Evolutionary conservation across 495 filamentous ascomycete genomes (phyloP).

Genomic region (Lasiosphaeris hirsuta): DNA sequence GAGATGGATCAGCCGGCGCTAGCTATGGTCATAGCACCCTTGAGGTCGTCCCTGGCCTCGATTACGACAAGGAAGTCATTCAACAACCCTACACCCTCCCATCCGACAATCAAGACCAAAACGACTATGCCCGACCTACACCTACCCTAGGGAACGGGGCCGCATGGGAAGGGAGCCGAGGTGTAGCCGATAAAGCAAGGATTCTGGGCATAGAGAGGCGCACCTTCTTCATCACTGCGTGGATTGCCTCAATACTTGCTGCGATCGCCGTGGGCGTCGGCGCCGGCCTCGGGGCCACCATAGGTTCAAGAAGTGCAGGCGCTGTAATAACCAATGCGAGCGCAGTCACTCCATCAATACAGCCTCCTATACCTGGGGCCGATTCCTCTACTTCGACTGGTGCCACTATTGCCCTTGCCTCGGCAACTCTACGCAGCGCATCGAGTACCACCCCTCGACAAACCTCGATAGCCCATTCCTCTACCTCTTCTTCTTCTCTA

Average conservation of each 20-base stretch:
- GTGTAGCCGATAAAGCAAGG: background rate
- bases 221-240: slow-evolving; percentile 12
- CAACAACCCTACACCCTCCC: background rate
- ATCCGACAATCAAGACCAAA: background rate
- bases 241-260: background rate
- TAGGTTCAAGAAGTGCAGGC: background rate
- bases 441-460: background rate
- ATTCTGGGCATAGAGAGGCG: slow-evolving; percentile 4
- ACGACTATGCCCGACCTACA: background rate
- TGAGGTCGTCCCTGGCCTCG: background rate
- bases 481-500: background rate
- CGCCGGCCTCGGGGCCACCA: slow-evolving; percentile 2
- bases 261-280: slow-evolving; percentile 3
- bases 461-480: background rate
- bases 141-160: background rate
- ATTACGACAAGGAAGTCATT: background rate
- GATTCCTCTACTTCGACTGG: background rate
- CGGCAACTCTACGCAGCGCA: background rate
- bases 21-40: background rate
- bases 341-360: background rate
- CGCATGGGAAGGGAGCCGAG: background rate
- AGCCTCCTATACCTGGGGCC: background rate
- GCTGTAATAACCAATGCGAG: background rate
- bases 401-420: background rate
- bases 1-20: background rate